Evolutionary conservation across 2,329 filamentous ascomycete genomes (phyloP).

Genomic region (Ampelomyces quisqualis): DNA sequence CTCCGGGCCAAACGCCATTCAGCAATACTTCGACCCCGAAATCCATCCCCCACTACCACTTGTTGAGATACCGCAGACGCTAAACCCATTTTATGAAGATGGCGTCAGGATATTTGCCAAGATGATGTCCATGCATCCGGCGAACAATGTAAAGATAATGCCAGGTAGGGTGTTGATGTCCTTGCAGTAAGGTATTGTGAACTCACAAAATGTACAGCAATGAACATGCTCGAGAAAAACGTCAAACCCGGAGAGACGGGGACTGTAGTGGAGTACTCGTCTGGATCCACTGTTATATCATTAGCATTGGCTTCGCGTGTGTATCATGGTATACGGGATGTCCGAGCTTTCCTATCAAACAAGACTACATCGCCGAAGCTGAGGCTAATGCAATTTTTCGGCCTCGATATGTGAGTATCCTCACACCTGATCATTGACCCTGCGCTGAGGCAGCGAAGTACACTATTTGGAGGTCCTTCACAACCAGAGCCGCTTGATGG

Average conservation of each 20-base stretch:
- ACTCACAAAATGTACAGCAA: conserved; percentile 4
- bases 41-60: conserved; percentile 59
- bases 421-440: not conserved
- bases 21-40: conserved; percentile 62
- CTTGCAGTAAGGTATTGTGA: not conserved
- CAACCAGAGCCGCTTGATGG: conserved; percentile 22
- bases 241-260: conserved; percentile 16
- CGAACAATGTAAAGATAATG: conserved; percentile 65
- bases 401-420: conserved; percentile 19
- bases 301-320: conserved; percentile 23
- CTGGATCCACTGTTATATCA: conserved; percentile 25
- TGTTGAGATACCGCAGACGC: conserved; percentile 58
- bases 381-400: conserved; percentile 26
- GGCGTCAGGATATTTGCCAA: conserved; percentile 65
- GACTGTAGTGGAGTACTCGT: conserved; percentile 24
- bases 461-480: conserved; percentile 57
- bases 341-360: conserved; percentile 22
- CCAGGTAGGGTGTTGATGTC: conserved; percentile 49
- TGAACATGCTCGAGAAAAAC: conserved; percentile 22
- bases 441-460: conserved; percentile 6
- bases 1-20: conserved; percentile 58
- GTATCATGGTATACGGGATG: conserved; percentile 20
- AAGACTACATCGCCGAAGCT: conserved; percentile 22
- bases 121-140: conserved; percentile 65
- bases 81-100: conserved; percentile 61